Conservation (phyloP, 164 flowering plant species). For the Umbellularia californica region DNA sequence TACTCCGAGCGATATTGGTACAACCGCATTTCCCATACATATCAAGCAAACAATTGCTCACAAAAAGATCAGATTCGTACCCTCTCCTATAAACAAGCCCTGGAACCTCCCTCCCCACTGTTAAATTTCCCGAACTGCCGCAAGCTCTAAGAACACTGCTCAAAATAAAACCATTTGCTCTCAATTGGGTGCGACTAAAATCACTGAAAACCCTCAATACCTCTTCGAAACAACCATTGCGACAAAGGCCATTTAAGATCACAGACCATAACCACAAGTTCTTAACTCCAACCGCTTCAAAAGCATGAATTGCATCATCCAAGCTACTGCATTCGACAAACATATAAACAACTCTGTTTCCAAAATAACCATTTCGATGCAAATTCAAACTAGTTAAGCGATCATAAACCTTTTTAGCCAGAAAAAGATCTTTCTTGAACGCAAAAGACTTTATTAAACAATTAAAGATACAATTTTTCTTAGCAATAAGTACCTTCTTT, state of each 20-base stretch:
- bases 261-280: conserved; percentile 6
- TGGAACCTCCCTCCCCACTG: conserved; percentile 15
- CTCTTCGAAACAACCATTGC: conserved; percentile 5
- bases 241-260: conserved; percentile 12
- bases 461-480: not conserved
- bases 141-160: conserved; percentile 11
- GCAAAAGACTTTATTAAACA: conserved; percentile 10
- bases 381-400: conserved; percentile 3
- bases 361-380: conserved; percentile 4
- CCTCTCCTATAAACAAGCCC: conserved; percentile 12
- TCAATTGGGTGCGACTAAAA: not conserved
- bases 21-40: conserved; percentile 12
- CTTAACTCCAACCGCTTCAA: conserved; percentile 6
- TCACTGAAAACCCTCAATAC: conserved; percentile 9
- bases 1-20: conserved; percentile 1
- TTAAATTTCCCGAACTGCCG: not conserved
- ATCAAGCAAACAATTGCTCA: conserved; percentile 16
- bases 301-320: conserved; percentile 7
- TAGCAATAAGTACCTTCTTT: not conserved
- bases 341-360: conserved; percentile 4
- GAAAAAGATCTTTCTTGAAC: conserved; percentile 4
- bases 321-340: conserved; percentile 16
- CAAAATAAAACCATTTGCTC: conserved; percentile 13
- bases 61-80: conserved; percentile 11
- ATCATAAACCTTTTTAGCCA: conserved; percentile 12